Evolutionary conservation across 2,329 filamentous ascomycete species (phyloP).

Genomic region (Arthroderma uncinatum): DNA sequence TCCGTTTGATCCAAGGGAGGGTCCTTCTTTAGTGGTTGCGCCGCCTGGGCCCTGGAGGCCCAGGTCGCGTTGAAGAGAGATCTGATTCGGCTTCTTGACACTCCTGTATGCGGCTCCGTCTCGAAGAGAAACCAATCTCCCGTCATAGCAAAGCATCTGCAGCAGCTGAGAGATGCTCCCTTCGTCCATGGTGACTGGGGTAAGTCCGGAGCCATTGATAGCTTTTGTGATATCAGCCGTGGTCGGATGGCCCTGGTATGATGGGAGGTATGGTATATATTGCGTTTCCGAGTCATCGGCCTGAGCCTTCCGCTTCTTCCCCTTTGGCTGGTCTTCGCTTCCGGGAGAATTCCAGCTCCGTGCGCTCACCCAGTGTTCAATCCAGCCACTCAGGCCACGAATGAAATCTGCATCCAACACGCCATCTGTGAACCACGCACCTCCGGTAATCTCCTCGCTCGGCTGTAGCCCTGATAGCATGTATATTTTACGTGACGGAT

Average conservation of each 20-base stretch:
- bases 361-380: constrained; percentile 61
- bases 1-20: constrained; percentile 51
- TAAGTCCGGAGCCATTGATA: constrained; percentile 57
- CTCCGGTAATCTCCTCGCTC: constrained; percentile 81
- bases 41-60: constrained; percentile 23
- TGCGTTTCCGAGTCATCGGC: constrained; percentile 22
- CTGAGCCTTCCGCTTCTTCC: constrained; percentile 31
- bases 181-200: constrained; percentile 57
- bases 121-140: constrained; percentile 56
- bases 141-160: constrained; percentile 81
- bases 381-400: constrained; percentile 58
- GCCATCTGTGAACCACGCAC: constrained; percentile 87
- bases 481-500: constrained; percentile 88
- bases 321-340: constrained; percentile 24
- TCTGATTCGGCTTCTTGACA: constrained; percentile 29
- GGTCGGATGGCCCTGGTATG: constrained; percentile 70
- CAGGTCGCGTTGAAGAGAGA: constrained; percentile 26
- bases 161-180: constrained; percentile 75
- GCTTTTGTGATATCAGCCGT: constrained; percentile 64
- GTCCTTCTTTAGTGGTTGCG: constrained; percentile 22
- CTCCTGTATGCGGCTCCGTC: constrained; percentile 42
- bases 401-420: constrained; percentile 85
- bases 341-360: constrained; percentile 56
- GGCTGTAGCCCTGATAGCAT: constrained; percentile 78
- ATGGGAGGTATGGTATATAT: constrained; percentile 46